Evolutionary conservation across 768 basidiomycete genomes (phyloP).

Genomic region (Boletus reticuloceps): DNA sequence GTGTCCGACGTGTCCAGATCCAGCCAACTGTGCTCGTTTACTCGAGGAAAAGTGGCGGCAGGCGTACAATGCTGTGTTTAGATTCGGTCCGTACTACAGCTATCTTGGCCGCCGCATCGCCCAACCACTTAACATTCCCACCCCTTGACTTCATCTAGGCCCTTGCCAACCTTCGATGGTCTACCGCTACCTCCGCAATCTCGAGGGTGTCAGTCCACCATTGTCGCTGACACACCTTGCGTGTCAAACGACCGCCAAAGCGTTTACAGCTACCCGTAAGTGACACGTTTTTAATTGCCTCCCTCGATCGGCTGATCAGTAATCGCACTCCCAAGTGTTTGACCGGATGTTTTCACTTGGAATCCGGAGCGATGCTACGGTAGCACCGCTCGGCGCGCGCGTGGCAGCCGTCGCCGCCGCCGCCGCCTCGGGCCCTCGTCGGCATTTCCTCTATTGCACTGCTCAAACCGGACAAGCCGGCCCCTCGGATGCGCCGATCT

Average conservation of each 20-base stretch:
- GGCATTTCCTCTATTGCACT: conserved; percentile 85
- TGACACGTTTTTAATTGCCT: background rate
- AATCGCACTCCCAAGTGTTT: conserved; percentile 53
- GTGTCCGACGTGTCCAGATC: conserved; percentile 85
- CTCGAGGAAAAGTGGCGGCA: conserved; percentile 94
- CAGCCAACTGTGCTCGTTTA: conserved; percentile 70
- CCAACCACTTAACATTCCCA: background rate
- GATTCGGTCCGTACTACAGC: conserved; percentile 56
- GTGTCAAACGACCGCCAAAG: conserved; percentile 87
- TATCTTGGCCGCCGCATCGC: background rate
- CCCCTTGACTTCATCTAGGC: conserved; percentile 38
- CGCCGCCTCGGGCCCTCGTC: conserved; percentile 67
- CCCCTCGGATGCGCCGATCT: conserved; percentile 44
- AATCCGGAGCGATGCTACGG: conserved; percentile 68
- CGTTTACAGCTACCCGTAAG: conserved; percentile 82
- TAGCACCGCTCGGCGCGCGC: conserved; percentile 54
- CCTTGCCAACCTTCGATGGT: conserved; percentile 91
- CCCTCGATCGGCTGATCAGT: too few relatives aligned
- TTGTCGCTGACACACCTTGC: conserved; percentile 80
- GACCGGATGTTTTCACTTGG: conserved; percentile 89
- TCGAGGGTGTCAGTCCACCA: conserved; percentile 90
- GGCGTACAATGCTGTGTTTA: conserved; percentile 81
- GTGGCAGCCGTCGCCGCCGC: conserved; percentile 66
- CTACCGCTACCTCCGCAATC: conserved; percentile 83
- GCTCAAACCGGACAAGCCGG: conserved; percentile 57